Evolutionary conservation across 1,284 basidiomycete genomes (phyloP).

Genomic region (Cutaneotrichosporon sp.): DNA sequence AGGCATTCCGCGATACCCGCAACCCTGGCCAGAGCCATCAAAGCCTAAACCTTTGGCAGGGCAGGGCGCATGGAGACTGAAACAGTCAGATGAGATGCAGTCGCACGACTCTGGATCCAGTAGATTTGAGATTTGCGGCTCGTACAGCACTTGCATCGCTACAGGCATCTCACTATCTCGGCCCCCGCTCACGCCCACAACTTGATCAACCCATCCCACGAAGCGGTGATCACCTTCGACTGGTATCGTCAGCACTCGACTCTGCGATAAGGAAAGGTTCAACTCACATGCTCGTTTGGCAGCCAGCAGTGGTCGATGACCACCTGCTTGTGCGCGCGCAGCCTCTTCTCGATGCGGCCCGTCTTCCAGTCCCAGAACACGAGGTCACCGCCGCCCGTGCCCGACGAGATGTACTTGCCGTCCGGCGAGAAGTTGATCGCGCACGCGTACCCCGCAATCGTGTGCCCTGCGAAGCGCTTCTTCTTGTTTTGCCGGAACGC

Average conservation of each 20-base stretch:
- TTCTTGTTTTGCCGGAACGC: constrained; percentile 97
- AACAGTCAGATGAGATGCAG: no score
- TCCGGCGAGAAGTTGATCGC: constrained; percentile 96
- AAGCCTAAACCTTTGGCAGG: neutral
- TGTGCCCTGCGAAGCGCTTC: constrained; percentile 96
- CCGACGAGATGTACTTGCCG: constrained; percentile 92
- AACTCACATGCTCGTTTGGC: constrained; percentile 92
- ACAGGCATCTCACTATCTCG: neutral
- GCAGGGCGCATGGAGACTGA: no score
- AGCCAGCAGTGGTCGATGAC: constrained; percentile 98
- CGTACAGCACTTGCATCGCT: neutral
- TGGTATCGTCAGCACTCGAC: constrained; percentile 46
- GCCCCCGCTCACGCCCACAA: constrained; percentile 69
- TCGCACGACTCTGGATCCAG: no score
- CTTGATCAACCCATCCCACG: constrained; percentile 97
- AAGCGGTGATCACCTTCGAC: constrained; percentile 93
- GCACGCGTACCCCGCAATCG: constrained; percentile 94
- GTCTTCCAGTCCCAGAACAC: constrained; percentile 99
- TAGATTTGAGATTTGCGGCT: no score
- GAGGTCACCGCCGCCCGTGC: constrained; percentile 90
- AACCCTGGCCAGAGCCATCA: neutral
- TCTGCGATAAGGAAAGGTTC: neutral
- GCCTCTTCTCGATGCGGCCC: constrained; percentile 84
- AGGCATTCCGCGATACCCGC: neutral
- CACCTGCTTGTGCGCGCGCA: constrained; percentile 89